Percentiles rank a stretch among this genome's conserved stretches.
phyloP scores from a whole-genome alignment of 306 rosid species.

The Astragalus glycyphyllos region DNA sequence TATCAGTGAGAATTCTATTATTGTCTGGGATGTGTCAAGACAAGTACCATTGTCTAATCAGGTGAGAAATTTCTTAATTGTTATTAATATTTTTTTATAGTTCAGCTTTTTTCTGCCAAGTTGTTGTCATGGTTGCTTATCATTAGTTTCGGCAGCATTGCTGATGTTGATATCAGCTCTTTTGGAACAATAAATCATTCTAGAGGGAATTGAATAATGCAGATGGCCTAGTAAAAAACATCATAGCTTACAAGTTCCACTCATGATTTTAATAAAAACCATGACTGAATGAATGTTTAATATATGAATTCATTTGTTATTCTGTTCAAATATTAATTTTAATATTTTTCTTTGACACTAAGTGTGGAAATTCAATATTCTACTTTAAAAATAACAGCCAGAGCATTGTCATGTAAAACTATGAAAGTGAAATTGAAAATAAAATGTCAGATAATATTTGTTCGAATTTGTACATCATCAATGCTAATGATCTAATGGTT shows the following conservation, averaged over 20 bases:
- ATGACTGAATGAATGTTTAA: neutral
- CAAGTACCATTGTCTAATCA: conserved; percentile 89
- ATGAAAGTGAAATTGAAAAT: too few relatives aligned
- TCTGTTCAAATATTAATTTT: neutral
- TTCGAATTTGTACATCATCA: too few relatives aligned
- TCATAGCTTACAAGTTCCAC: conserved; percentile 32
- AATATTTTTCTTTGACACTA: too few relatives aligned
- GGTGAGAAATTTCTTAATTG: conserved; percentile 52
- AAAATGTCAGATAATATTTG: too few relatives aligned
- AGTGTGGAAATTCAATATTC: too few relatives aligned
- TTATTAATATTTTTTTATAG: conserved; percentile 9
- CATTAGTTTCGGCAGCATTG: conserved; percentile 27
- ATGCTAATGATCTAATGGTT: too few relatives aligned
- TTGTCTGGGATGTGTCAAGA: conserved; percentile 85
- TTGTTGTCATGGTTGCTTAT: conserved; percentile 23
- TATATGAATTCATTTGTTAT: neutral
- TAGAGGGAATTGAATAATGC: conserved; percentile 7
- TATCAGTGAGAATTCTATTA: conserved; percentile 78
- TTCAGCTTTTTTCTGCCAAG: conserved; percentile 11
- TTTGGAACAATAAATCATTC: conserved; percentile 13
- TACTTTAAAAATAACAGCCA: too few relatives aligned
- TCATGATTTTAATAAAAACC: neutral
- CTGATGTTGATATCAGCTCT: conserved; percentile 19
- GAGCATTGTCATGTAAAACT: too few relatives aligned
- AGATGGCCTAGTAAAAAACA: conserved; percentile 24